Evolutionary conservation across 257 asterid species (phyloP).

Genomic region (Mitragyna speciosa): DNA sequence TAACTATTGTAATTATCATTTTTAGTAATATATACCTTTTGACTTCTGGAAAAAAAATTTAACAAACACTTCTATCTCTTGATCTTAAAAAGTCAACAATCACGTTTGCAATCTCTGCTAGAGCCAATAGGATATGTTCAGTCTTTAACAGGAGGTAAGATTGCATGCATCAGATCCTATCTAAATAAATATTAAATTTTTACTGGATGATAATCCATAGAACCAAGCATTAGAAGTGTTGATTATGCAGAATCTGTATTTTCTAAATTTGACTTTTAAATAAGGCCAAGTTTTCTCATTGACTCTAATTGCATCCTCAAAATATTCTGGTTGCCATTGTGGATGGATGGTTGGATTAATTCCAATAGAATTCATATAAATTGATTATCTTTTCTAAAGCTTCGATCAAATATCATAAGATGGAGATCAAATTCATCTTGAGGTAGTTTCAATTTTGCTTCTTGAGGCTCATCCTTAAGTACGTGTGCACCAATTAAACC

Average conservation of each 20-base stretch:
- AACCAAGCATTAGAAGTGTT: conserved; percentile 18
- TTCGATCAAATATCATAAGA: conserved; percentile 20
- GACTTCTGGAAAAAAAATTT: no score
- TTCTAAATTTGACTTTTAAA: conserved; percentile 14
- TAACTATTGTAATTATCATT: no score
- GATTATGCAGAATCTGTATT: conserved; percentile 18
- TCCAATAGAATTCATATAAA: conserved; percentile 9
- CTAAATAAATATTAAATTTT: not conserved
- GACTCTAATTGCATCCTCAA: conserved; percentile 11
- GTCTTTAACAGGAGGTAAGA: not conserved
- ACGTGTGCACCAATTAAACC: conserved; percentile 17
- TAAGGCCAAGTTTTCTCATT: conserved; percentile 22
- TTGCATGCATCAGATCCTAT: conserved; percentile 19
- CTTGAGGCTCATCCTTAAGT: not conserved
- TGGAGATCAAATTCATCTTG: conserved; percentile 14
- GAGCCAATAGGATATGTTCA: not conserved
- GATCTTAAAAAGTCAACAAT: conserved; percentile 10
- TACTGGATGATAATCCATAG: conserved; percentile 6
- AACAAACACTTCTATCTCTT: not conserved
- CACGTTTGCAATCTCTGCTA: conserved; percentile 10
- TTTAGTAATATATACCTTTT: no score
- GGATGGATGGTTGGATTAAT: conserved; percentile 18
- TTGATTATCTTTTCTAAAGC: conserved; percentile 10
- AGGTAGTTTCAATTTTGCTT: conserved; percentile 16
- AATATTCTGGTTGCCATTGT: conserved; percentile 20